phyloP scores from a whole-genome alignment of 306 rosid species.

The Arachis stenosperma region DNA sequence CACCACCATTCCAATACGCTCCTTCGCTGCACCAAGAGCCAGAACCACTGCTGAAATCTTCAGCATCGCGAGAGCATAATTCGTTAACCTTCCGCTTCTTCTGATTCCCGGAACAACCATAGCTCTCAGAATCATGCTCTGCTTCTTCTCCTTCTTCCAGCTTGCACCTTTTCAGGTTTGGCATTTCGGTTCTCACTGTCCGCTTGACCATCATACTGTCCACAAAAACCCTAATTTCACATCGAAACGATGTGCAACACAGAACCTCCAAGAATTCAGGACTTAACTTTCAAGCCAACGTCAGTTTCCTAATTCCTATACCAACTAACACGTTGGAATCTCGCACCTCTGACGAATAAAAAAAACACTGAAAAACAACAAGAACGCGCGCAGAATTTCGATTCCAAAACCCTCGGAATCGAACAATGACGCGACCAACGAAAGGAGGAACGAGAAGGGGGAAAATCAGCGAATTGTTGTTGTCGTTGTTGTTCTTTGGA shows the following conservation, averaged over 20 bases:
- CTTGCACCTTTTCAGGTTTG: slow-evolving; percentile 81
- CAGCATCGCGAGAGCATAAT: slow-evolving; percentile 51
- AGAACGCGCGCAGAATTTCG: slow-evolving; percentile 11
- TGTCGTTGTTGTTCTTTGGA: not conserved
- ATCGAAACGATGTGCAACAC: slow-evolving; percentile 19
- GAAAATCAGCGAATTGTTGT: not conserved
- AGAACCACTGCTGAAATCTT: slow-evolving; percentile 65
- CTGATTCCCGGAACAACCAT: slow-evolving; percentile 44
- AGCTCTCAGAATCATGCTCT: slow-evolving; percentile 49
- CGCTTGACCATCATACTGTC: slow-evolving; percentile 70
- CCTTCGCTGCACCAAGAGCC: slow-evolving; percentile 64
- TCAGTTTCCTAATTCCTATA: not conserved
- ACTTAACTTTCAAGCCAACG: slow-evolving; percentile 25
- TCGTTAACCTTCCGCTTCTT: slow-evolving; percentile 63
- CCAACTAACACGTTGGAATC: slow-evolving; percentile 6
- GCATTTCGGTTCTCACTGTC: slow-evolving; percentile 74
- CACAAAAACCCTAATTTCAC: slow-evolving; percentile 70
- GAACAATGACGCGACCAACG: slow-evolving; percentile 6
- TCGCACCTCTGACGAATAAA: not conserved
- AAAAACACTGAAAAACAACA: not conserved
- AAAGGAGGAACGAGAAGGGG: not conserved
- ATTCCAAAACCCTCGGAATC: slow-evolving; percentile 9
- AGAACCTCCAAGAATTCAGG: slow-evolving; percentile 31
- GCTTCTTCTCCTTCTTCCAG: slow-evolving; percentile 36
- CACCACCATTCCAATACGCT: slow-evolving; percentile 53